A percentile compares a stretch with the other conserved stretches of the same genome.
phyloP scores from a whole-genome alignment of 345 rosid species.

The Acer saccharum region DNA sequence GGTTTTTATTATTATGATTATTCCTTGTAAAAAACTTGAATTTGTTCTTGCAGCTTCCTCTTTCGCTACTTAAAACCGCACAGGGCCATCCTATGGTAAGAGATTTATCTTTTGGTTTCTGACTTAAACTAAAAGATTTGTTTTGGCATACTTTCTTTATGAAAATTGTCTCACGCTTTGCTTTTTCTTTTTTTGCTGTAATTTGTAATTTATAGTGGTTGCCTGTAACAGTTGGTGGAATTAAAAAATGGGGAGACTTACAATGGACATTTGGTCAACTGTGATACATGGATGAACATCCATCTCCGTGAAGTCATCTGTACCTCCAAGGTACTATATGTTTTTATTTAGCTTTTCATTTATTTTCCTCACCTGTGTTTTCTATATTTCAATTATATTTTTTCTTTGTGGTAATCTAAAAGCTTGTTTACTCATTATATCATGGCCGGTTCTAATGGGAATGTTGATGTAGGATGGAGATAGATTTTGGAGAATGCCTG shows the following conservation, averaged over 20 bases:
- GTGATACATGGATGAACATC: slow-evolving; percentile 98
- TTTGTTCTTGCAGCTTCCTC: slow-evolving; percentile 60
- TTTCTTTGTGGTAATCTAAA: neutral
- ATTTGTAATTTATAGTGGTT: slow-evolving; percentile 30
- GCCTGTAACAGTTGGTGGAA: slow-evolving; percentile 73
- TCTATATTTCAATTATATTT: slow-evolving; percentile 7
- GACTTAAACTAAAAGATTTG: neutral
- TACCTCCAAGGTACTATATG: slow-evolving; percentile 74
- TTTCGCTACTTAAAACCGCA: slow-evolving; percentile 75
- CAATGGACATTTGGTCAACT: slow-evolving; percentile 95
- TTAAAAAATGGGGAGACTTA: slow-evolving; percentile 97
- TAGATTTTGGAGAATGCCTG: slow-evolving; percentile 99
- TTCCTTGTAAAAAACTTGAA: neutral
- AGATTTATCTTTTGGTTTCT: slow-evolving; percentile 2
- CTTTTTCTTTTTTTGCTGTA: neutral
- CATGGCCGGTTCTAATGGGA: slow-evolving; percentile 7
- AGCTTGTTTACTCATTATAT: neutral
- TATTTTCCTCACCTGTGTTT: neutral
- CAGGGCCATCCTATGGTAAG: slow-evolving; percentile 89
- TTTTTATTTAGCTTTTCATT: neutral
- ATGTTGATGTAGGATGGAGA: slow-evolving; percentile 80
- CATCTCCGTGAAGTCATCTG: slow-evolving; percentile 99
- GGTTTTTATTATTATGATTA: neutral
- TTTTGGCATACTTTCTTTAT: neutral
- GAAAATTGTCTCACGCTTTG: neutral